Base-by-base conservation (phyloP, 169 alveolate genomes). In the Theileria sp. region DNA sequence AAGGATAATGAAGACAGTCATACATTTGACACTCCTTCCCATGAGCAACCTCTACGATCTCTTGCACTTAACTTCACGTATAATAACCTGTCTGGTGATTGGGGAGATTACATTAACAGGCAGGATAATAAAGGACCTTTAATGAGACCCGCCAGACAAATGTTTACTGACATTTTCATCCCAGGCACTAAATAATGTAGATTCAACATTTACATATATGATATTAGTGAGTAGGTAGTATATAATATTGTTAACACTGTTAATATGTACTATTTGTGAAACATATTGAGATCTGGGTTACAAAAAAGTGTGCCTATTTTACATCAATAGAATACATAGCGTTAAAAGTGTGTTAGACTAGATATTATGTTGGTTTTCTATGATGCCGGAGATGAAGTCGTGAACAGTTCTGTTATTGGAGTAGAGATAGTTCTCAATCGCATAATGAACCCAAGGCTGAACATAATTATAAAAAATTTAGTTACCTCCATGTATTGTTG, bases 51-150 rank as follows among this genome's bases (percentile, higher is more conserved):
- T 13, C 88, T 92, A 32, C 86, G 96, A 62, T 88, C 96, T 56
- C 81, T 93, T 84, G 95, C 96, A 32, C 86, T 93, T 77, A 90
- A 89, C 86, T 93, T 93, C 79, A 93, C 96, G 44, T 88, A 89
- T 88, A 93, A 93, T 87, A 93, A 93, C 84, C 92, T 92, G 54
- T 93, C 95, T 15, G 96, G 96, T 62, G 92, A 92, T 87, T 93
- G 96, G 96, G 96, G 96, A 73, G 96, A 93, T 80, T 93, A 93
- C 79, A 79, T 93, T 68, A 87, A 93, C 84, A 92, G 96, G 78
- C 94, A 89, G 65, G 96, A 93, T 71, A 93, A 93, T 89, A 93
- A 93, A 77, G 87, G 81, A 65, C 90, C 96, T n/a, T 67, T 92
- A 66, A 66, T 93, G 87, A 80, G 96, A 65, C 96, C 95, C 9